Base-by-base conservation (phyloP, 1,139 yeast species). In the Suhomyces wounanorum region DNA sequence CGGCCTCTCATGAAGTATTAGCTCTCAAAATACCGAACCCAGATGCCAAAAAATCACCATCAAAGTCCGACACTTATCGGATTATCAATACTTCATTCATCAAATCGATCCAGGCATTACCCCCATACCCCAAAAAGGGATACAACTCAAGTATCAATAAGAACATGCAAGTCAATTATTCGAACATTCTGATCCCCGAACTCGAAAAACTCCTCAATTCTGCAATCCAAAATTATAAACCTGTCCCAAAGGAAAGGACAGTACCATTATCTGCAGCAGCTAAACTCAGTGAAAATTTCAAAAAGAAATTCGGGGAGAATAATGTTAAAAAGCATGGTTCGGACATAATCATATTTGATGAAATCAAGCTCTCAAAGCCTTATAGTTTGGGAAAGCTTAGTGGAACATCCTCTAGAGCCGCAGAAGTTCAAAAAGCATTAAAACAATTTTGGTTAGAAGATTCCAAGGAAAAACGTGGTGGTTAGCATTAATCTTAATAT, bases 71-170 rank as follows among this genome's bases (percentile, higher is more conserved):
- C 36, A 73, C 75, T 45, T 84, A 79, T 65, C 76, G 81, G 52
- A 69, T 86, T 47, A 71, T 87, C 51, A 84, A 84, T 61, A 75
- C 83, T 7, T 67, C 82, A 10, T 85, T 83, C 61, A 78, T 87
- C 56, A 83, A 83, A 61, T 73, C 75, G 9, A 72, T 85, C 14
- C 74, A 75, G 37, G 79, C 83, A 1, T 55, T 68, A 45, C 61
- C 66, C 5, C 70, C 71, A 11, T 55, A 59, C 28, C 64, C 67
- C 14, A 64, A 61, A 47, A 63, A 59, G 43, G 53, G 43, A 17
- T 35, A 50, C 21, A 52, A 49, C 18, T 43, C 43, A 13, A 39
- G 31, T 11, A 48, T 46, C 25, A 51, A 49, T 36, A 52, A 50
- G 52, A 44, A 47, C 30, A 48, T 40, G 45, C 50, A 50, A 25